Conservation (phyloP, 139 green algal species). For the Pleodorina starrii region DNA sequence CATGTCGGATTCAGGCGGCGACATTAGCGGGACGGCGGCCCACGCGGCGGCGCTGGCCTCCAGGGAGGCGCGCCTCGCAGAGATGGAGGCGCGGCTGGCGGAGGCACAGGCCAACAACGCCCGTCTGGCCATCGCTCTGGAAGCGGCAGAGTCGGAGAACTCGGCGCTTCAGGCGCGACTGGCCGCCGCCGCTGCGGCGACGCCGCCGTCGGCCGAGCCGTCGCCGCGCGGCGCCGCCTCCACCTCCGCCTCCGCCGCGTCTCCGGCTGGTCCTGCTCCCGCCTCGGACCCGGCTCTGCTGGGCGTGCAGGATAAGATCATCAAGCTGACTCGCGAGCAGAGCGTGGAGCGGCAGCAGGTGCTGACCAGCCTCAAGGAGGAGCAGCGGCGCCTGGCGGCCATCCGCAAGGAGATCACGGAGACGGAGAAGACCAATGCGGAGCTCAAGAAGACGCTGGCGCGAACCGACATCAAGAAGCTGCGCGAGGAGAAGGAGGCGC, state of each 20-base stretch:
- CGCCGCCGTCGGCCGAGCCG: background rate
- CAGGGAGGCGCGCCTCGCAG: background rate
- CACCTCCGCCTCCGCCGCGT: background rate
- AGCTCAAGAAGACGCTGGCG: slow-evolving; percentile 44
- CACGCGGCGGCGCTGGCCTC: background rate
- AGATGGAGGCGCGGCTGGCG: slow-evolving; percentile 16
- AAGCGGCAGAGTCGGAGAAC: slow-evolving; percentile 26
- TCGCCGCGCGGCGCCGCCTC: background rate
- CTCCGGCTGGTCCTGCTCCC: background rate
- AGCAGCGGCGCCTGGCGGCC: slow-evolving; percentile 46
- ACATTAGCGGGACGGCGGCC: background rate
- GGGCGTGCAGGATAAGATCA: slow-evolving; percentile 50
- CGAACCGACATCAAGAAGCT: slow-evolving; percentile 47
- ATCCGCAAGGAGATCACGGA: slow-evolving; percentile 46
- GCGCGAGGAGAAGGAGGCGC: slow-evolving; percentile 30
- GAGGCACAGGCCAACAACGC: background rate
- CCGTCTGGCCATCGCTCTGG: background rate
- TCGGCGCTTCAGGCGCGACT: background rate
- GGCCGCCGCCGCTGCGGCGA: background rate
- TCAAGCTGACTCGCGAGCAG: slow-evolving; percentile 43
- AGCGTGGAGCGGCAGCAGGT: slow-evolving; percentile 11
- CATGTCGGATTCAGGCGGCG: background rate
- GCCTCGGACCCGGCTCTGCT: slow-evolving; percentile 37
- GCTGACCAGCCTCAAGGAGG: slow-evolving; percentile 41
- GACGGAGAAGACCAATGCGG: slow-evolving; percentile 32